Conservation (phyloP, 208 protist genomes). For the Leptomonas pyrrhocoris region DNA sequence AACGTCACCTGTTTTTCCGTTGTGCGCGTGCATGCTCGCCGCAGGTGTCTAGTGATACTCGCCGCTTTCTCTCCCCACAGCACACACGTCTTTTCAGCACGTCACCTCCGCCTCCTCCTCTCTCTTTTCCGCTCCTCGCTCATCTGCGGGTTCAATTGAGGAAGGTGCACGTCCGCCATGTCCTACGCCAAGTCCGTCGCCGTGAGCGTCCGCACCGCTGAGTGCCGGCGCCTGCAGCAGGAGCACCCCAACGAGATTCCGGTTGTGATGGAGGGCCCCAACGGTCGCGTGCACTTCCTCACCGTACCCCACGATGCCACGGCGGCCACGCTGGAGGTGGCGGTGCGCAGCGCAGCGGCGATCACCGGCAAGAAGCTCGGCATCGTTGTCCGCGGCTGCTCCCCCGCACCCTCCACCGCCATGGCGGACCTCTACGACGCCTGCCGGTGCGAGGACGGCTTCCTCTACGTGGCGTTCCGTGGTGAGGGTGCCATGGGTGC, state of each 20-base stretch:
- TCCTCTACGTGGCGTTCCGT: too few species aligned
- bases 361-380: conserved; percentile 13
- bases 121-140: too few species aligned
- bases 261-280: conserved; percentile 19
- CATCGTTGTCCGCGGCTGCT: conserved; percentile 22
- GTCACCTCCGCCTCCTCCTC: too few species aligned
- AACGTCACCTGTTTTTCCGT: too few species aligned
- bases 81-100: too few species aligned
- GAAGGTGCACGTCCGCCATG: conserved; percentile 7
- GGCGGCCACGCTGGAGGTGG: conserved; percentile 20
- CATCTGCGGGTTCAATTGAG: too few species aligned
- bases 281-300: conserved; percentile 16
- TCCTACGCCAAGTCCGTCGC: conserved; percentile 13
- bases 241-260: conserved; percentile 26
- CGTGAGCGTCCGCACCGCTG: conserved; percentile 9
- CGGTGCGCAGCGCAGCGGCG: conserved; percentile 25
- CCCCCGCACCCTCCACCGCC: conserved; percentile 22
- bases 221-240: conserved; percentile 11
- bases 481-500: too few species aligned
- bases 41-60: too few species aligned
- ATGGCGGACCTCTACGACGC: conserved; percentile 24
- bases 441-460: too few species aligned
- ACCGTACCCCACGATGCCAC: conserved; percentile 16
- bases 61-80: too few species aligned
- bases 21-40: too few species aligned